Evolutionary conservation across 208 protist species (phyloP), one percentile per base, ranked within the genome.

Genomic region (Leishmania tarentolae): DNA sequence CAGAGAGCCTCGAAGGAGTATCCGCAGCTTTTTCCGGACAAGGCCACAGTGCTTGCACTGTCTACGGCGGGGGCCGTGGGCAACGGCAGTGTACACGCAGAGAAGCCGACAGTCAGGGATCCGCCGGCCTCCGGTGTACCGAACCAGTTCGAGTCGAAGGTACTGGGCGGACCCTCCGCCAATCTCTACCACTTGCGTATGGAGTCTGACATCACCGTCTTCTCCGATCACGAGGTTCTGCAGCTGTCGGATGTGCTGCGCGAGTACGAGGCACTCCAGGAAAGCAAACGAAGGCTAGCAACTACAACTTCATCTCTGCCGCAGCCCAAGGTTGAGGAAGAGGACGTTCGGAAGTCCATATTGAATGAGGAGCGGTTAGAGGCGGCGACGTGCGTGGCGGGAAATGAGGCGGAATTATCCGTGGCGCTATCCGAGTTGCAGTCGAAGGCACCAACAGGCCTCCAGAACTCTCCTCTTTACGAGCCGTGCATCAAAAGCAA

Each of bases 191-290:
- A 76, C 59, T 56, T 59, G 35, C 75, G 75, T 24, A 53, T 59
- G 9, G 42, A 68, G 35, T 90, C 83, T 1, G 66, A 70, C 57
- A 78, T 79, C 24, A 91, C 77, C 63, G 83, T 91, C 57, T 77
- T 94, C 31, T 88, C 86, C 42, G 70, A 89, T 50, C 88, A 93
- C 84, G 90, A 91, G 72, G 86, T 93, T 70, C 85, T 89, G 74
- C 86, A 92, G 75, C 85, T 94, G 19, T 82, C 86, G 56, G 90
- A 94, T 61, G 90, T 94, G 40, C 78, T 94, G 56, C 82, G 78
- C 4, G 68, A 56, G 56, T 91, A 88, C 75, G 84, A 90, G 71
- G 83, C 47, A 63, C 57, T 72, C 75, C 66, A 86, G 71, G 37
- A 79, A 57, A 47, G 57, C 47, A 50, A 73, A 47, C 21, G 52